Evolutionary conservation across 1,139 yeast species (phyloP), one percentile per base, ranked within the genome.

Genomic region (Zygoascus meyerae): DNA sequence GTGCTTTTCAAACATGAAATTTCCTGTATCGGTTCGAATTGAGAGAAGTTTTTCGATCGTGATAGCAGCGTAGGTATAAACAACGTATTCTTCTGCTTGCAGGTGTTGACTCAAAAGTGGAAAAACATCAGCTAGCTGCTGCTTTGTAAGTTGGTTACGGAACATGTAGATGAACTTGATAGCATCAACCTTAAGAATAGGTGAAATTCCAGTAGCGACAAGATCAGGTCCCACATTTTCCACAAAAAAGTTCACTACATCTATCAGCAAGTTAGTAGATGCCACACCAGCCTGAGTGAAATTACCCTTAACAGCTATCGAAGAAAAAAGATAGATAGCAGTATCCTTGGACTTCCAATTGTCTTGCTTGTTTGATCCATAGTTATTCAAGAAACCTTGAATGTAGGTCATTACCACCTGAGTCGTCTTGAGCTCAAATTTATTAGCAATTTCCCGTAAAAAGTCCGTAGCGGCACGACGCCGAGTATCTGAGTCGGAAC

Each of bases 401-500:
- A 90, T 86, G 60, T 87, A 90, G n/a, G 66, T 69, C 81, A 86
- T 77, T 28, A 89, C 89, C 5, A 84, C 79, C 47, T 74, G 74
- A 0, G 97, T 90, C 28, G 87, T 81, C 37, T 79, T 67, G 39
- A 78, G 77, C 56, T 90, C 87, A 62, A 86, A 82, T 49, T 82
- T 82, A 46, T 82, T 89, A 56, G 89, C 86, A 56, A 94, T 74
- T 59, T 89, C 95, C 54, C 95, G 78, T 55, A 94, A 71, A 60
- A 94, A 89, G 59, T 89, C 97, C 1, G 95, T 86, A 12, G 97
- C 83, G 0, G 96, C 81, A 57, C 95, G 79, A 66, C 97, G 77
- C 66, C 98, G 78, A 1, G 97, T 84, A 60, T 90, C 97, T 33
- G 84, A 79, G 61, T 92, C 97, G 0, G 95, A 83, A 2, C 97